Evolutionary conservation across 1,139 yeast genomes (phyloP).

Genomic region (Lodderomyces jiufengensis): DNA sequence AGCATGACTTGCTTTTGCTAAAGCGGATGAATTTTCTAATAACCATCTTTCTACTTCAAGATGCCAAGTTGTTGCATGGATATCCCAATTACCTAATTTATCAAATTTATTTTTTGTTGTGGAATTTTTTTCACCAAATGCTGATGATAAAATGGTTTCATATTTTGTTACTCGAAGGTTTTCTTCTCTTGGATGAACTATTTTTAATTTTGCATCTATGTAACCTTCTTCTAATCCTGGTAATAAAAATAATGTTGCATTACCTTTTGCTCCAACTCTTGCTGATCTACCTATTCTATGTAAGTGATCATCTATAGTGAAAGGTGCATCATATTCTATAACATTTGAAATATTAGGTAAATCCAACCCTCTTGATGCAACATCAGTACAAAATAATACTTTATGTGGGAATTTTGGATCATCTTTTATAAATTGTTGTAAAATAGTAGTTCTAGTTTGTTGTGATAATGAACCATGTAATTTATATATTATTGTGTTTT

Average conservation of each 20-base stretch:
- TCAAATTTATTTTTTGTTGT: slow-evolving; percentile 21
- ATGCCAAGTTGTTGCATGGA: slow-evolving; percentile 96
- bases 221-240: slow-evolving; percentile 91
- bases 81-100: slow-evolving; percentile 69
- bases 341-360: slow-evolving; percentile 63
- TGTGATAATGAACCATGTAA: slow-evolving; percentile 91
- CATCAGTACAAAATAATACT: slow-evolving; percentile 78
- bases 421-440: slow-evolving; percentile 56
- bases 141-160: slow-evolving; percentile 53
- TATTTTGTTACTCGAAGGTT: slow-evolving; percentile 38
- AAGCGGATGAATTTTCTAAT: slow-evolving; percentile 59
- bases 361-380: slow-evolving; percentile 71
- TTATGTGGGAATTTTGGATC: slow-evolving; percentile 20
- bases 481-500: slow-evolving; percentile 57
- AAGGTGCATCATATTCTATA: slow-evolving; percentile 68
- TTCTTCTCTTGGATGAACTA: slow-evolving; percentile 59
- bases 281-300: slow-evolving; percentile 77
- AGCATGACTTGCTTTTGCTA: slow-evolving; percentile 66
- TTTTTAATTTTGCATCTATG: slow-evolving; percentile 47
- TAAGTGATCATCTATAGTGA: slow-evolving; percentile 65
- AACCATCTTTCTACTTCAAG: slow-evolving; percentile 85
- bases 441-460: slow-evolving; percentile 72
- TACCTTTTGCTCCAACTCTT: slow-evolving; percentile 66
- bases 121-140: slow-evolving; percentile 54
- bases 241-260: slow-evolving; percentile 66